Conservation (phyloP, 257 asterid species). For the Nicotiana undulata region DNA sequence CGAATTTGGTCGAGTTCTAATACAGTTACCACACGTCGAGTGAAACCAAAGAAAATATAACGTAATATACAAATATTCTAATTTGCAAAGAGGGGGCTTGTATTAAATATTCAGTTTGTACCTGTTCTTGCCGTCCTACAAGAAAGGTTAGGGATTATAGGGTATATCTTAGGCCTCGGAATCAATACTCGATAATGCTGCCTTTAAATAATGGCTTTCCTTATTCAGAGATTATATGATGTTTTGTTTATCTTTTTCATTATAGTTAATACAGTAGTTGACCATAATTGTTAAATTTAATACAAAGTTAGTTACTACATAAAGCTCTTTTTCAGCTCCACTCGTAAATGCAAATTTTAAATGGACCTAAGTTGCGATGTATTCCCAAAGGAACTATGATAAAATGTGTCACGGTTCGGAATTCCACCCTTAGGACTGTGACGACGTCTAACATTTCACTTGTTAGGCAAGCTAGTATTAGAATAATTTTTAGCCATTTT, state of each 20-base stretch:
- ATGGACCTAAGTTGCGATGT: neutral
- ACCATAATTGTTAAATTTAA: neutral
- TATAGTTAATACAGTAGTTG: neutral
- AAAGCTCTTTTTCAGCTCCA: neutral
- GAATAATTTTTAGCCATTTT: no score
- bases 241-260: neutral
- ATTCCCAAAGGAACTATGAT: neutral
- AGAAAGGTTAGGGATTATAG: neutral
- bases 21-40: no score
- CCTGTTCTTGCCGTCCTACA: slow-evolving; percentile 2
- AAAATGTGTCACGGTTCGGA: no score
- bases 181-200: neutral
- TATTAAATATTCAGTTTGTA: neutral
- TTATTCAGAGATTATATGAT: neutral
- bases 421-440: no score
- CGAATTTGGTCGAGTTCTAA: no score
- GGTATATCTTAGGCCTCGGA: neutral
- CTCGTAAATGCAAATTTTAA: neutral
- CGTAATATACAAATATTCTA: no score
- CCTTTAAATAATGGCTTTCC: neutral
- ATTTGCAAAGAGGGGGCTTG: no score
- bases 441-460: no score
- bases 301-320: neutral
- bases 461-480: no score
- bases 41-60: no score